Percentiles rank a stretch among this genome's conserved stretches.
phyloP scores from a whole-genome alignment of 495 filamentous ascomycete genomes.

The Viridothelium virens region DNA sequence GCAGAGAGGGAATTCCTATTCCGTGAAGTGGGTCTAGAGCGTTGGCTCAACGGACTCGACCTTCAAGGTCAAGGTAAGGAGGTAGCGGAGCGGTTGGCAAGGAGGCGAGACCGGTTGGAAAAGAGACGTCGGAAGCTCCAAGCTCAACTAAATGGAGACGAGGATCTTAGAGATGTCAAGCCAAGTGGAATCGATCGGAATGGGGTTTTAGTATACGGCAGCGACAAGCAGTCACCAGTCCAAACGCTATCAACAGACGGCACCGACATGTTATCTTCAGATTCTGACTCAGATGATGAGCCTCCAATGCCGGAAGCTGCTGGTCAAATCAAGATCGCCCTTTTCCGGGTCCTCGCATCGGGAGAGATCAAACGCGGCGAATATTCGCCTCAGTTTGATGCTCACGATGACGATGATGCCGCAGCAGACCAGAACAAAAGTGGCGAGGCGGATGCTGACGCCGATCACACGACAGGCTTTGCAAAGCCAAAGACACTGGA shows the following conservation, averaged over 20 bases:
- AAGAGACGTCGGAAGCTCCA: constrained; percentile 67
- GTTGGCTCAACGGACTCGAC: constrained; percentile 92
- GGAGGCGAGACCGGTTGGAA: constrained; percentile 78
- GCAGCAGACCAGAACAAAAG: constrained; percentile 28
- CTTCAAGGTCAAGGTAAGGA: constrained; percentile 66
- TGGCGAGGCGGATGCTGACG: constrained; percentile 51
- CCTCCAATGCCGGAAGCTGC: constrained; percentile 80
- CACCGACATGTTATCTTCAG: constrained; percentile 46
- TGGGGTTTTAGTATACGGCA: constrained; percentile 67
- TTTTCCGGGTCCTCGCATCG: constrained; percentile 91
- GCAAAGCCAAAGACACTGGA: constrained; percentile 95
- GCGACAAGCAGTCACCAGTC: constrained; percentile 62
- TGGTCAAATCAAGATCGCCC: constrained; percentile 95
- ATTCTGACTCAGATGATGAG: constrained; percentile 77
- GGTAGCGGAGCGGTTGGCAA: constrained; percentile 81
- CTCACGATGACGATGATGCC: constrained; percentile 80
- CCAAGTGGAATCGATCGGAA: constrained; percentile 43
- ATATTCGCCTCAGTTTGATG: constrained; percentile 96
- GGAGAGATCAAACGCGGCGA: constrained; percentile 96
- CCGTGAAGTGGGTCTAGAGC: constrained; percentile 89
- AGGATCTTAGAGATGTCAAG: constrained; percentile 41
- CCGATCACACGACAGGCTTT: constrained; percentile 98
- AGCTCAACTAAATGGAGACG: constrained; percentile 28
- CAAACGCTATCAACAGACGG: constrained; percentile 67
- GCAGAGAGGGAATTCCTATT: constrained; percentile 97